Evolutionary conservation across 306 rosid genomes (phyloP).

Genomic region (Glycine latifolia): DNA sequence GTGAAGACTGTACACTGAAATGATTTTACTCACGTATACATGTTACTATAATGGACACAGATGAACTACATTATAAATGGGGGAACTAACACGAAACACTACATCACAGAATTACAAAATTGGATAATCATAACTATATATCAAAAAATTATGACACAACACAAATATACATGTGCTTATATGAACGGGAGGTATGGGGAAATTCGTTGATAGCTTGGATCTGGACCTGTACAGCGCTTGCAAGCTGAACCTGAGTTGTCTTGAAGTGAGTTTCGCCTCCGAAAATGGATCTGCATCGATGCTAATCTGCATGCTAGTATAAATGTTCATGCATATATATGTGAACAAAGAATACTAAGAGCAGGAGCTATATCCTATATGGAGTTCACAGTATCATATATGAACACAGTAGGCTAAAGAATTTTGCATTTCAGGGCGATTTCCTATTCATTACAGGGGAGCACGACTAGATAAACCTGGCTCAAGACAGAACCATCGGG

Average conservation of each 20-base stretch:
- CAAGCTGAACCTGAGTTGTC: constrained; percentile 53
- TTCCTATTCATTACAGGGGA: constrained; percentile 44
- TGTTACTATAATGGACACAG: constrained; percentile 38
- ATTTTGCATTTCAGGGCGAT: constrained; percentile 44
- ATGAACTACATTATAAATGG: constrained; percentile 43
- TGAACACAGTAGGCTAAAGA: constrained; percentile 49
- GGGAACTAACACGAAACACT: constrained; percentile 43
- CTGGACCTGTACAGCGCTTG: constrained; percentile 57
- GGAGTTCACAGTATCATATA: constrained; percentile 53
- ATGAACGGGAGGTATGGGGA: constrained; percentile 22
- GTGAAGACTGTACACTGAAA: constrained; percentile 45
- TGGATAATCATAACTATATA: constrained; percentile 45
- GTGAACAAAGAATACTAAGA: constrained; percentile 6
- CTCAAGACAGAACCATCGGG: constrained; percentile 38
- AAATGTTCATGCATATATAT: constrained; percentile 31
- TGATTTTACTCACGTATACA: constrained; percentile 36
- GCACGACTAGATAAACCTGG: constrained; percentile 32
- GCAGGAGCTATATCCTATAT: background rate
- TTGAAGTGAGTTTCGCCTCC: constrained; percentile 46
- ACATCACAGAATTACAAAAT: constrained; percentile 73
- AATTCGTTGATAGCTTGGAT: constrained; percentile 39
- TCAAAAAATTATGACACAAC: constrained; percentile 52
- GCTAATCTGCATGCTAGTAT: constrained; percentile 43
- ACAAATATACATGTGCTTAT: constrained; percentile 70
- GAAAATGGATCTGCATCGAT: constrained; percentile 26